Evolutionary conservation across 176 grass and related monocot species (phyloP).

Genomic region (Saccharum spontaneum): DNA sequence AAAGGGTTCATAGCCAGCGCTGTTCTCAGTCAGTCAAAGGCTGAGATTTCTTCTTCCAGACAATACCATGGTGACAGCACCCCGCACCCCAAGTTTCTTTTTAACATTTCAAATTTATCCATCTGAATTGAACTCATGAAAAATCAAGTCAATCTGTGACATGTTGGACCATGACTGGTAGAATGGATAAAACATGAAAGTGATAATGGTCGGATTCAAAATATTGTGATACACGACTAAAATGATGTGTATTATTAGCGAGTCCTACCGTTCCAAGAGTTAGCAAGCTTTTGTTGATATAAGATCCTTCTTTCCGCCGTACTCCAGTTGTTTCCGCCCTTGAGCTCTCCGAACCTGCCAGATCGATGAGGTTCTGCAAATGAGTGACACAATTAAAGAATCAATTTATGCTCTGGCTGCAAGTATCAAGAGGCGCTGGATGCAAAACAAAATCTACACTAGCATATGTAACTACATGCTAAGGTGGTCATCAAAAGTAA

Average conservation of each 20-base stretch:
- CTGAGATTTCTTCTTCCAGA: not conserved
- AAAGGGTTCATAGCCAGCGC: not conserved
- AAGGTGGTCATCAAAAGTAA: slow-evolving; percentile 15
- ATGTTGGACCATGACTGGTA: slow-evolving; percentile 7
- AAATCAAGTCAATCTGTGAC: not conserved
- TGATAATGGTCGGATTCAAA: not conserved
- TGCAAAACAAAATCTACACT: not conserved
- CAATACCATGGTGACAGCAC: not conserved
- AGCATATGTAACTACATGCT: not conserved
- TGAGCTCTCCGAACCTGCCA: slow-evolving; percentile 99
- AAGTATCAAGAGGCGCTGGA: not conserved
- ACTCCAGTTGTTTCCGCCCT: slow-evolving; percentile 97
- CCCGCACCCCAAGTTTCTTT: not conserved
- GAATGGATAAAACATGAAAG: slow-evolving; percentile 14
- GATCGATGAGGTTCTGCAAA: slow-evolving; percentile 99
- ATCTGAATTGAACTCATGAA: not conserved
- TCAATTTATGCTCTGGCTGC: slow-evolving; percentile 36
- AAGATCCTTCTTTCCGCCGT: slow-evolving; percentile 98
- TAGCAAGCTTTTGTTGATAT: slow-evolving; percentile 99
- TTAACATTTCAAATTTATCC: not conserved
- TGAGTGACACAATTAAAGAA: slow-evolving; percentile 50
- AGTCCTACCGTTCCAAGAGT: slow-evolving; percentile 90
- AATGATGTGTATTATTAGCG: slow-evolving; percentile 7
- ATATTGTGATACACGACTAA: not conserved
- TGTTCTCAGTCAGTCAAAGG: not conserved